Base-by-base conservation (phyloP, 2,329 filamentous ascomycete genomes). In the Fusarium compactum region DNA sequence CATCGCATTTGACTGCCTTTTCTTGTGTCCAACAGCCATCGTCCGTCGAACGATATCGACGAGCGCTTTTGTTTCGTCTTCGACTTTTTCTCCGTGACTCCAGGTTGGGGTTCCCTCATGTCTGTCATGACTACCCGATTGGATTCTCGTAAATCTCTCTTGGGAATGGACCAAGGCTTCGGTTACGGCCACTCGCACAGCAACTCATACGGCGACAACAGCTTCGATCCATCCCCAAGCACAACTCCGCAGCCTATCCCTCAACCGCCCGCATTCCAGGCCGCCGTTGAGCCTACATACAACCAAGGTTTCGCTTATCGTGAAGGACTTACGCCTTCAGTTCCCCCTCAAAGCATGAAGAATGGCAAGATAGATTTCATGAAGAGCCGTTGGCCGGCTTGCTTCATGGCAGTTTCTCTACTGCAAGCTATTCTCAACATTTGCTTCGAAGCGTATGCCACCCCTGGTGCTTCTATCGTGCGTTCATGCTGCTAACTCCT, bases 321-420 rank as follows among this genome's bases (percentile, higher is more conserved):
- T 50, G 78, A 82, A 70, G 81, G 78, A 44, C 60, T 81, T 40
- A 73, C 77, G 15, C 70, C 79, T 29, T 80, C 81, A 20, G 72
- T 73, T 32, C 75, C 77, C 15, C 72, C 79, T 18, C 65, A 70
- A 45, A 79, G 78, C 61, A 77, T 79, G 32, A 72, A 76, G 45
- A 74, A 73, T 43, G 75, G 75, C 63, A 77, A 69, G 59, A 75
- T 95, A 84, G 95, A 94, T 78, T 89, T 92, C 74, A 91, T 97
- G 74, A 92, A 90, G 78, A 92, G 92, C 61, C 89, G 87, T 77
- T 99, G 96, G 95, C 94, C 95, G 18, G 95, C 94, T 85, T 85
- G 89, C 67, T 98, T 98, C 79, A 89, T 97, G 81, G 80, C 89
- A 69, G 86, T 92, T 38, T 90, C 93, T 38, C 80, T 91, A 47